phyloP scores from a whole-genome alignment of 306 rosid species.

The Leucaena leucocephala region DNA sequence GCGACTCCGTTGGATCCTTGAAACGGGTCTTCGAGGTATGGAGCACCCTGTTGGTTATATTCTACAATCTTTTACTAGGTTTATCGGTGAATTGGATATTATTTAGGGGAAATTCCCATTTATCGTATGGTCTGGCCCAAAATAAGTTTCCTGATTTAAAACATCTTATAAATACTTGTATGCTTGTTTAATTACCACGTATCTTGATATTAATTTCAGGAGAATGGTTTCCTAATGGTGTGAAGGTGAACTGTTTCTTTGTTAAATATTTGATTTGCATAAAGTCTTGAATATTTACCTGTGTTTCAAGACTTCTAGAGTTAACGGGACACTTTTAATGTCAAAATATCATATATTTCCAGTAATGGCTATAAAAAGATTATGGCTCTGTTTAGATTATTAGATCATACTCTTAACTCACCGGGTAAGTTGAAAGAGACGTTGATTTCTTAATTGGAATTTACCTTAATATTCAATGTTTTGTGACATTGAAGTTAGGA shows the following conservation, averaged over 20 bases:
- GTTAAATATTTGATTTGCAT: too few relatives aligned
- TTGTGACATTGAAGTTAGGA: background rate
- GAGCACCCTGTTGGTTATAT: background rate
- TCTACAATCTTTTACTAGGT: background rate
- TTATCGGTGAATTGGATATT: background rate
- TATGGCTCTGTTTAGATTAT: background rate
- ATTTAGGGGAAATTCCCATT: background rate
- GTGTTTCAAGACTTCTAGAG: background rate
- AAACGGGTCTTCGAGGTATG: constrained; percentile 51
- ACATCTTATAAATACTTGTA: background rate
- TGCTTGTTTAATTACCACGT: background rate
- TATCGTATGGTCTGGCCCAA: background rate
- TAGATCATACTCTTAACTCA: background rate
- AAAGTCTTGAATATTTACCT: too few relatives aligned
- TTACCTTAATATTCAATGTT: background rate
- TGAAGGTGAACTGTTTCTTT: too few relatives aligned
- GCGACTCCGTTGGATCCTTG: constrained; percentile 36
- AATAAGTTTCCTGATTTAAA: background rate
- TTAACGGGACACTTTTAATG: background rate
- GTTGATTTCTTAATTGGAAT: background rate
- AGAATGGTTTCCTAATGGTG: background rate
- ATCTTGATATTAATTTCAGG: background rate
- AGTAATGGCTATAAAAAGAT: background rate
- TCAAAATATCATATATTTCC: background rate
- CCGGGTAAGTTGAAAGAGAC: background rate